Conservation (phyloP, 306 rosid genomes). For the Acacia acuminata region DNA sequence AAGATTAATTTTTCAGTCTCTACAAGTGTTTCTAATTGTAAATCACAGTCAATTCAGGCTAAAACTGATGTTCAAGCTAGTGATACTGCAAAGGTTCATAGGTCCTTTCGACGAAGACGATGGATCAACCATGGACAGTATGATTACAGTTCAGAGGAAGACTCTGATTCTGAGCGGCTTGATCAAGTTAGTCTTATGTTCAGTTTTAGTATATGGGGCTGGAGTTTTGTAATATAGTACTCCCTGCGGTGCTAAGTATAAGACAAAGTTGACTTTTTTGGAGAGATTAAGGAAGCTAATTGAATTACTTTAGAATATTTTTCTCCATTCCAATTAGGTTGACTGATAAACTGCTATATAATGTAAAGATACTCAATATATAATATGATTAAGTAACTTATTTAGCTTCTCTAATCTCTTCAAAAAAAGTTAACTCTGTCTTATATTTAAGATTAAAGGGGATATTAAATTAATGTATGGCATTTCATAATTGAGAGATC, state of each 20-base stretch:
- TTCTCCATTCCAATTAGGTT: too few relatives aligned
- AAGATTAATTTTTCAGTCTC: constrained; percentile 47
- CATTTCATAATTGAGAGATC: constrained; percentile 16
- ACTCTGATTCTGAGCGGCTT: constrained; percentile 60
- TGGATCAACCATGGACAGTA: constrained; percentile 62
- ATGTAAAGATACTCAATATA: too few relatives aligned
- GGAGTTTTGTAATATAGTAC: constrained; percentile 27
- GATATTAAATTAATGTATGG: background rate
- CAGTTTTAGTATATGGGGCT: constrained; percentile 25
- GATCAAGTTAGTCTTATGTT: constrained; percentile 62
- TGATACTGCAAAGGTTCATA: constrained; percentile 57
- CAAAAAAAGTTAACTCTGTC: too few relatives aligned
- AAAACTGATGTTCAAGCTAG: constrained; percentile 44
- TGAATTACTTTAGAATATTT: too few relatives aligned
- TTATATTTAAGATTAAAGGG: too few relatives aligned
- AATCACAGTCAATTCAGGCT: constrained; percentile 54
- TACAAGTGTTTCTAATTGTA: constrained; percentile 43
- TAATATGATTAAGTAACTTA: too few relatives aligned
- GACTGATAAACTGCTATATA: too few relatives aligned
- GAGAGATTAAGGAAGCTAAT: too few relatives aligned
- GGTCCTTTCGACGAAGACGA: constrained; percentile 73
- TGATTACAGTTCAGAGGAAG: constrained; percentile 60
- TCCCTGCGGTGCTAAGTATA: too few relatives aligned
- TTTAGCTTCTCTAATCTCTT: too few relatives aligned
- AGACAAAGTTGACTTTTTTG: too few relatives aligned